phyloP scores from a whole-genome alignment of 208 protist species.

The Trypanosoma theileri region DNA sequence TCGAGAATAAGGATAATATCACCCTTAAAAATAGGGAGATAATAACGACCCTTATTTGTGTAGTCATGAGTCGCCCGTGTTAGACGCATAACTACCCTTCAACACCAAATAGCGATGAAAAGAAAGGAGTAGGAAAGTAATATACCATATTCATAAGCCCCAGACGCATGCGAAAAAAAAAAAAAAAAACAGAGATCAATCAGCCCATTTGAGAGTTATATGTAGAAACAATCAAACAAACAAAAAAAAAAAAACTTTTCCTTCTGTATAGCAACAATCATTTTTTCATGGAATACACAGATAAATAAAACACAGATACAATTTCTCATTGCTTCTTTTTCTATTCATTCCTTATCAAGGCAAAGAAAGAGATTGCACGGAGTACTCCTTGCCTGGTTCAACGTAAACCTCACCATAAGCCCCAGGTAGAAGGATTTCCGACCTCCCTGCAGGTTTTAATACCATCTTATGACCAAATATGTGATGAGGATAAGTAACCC shows the following conservation, averaged over 20 bases:
- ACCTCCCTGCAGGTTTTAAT: constrained; percentile 31
- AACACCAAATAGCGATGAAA: too few species aligned
- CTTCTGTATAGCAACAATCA: neutral
- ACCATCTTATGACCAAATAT: constrained; percentile 52
- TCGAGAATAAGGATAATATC: constrained; percentile 68
- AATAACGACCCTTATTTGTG: constrained; percentile 38
- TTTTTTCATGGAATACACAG: too few species aligned
- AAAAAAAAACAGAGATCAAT: too few species aligned
- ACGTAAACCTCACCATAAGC: constrained; percentile 52
- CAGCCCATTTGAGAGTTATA: too few species aligned
- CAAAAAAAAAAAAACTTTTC: neutral
- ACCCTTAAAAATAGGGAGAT: constrained; percentile 44
- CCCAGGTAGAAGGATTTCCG: constrained; percentile 49
- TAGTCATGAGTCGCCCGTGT: constrained; percentile 63
- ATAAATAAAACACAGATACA: too few species aligned
- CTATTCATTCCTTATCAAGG: constrained; percentile 1
- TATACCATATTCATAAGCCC: too few species aligned
- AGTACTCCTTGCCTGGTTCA: constrained; percentile 26
- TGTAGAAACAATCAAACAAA: too few species aligned
- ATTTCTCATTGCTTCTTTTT: constrained; percentile 1
- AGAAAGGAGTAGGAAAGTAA: too few species aligned
- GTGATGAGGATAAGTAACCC: constrained; percentile 65
- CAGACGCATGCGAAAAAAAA: too few species aligned
- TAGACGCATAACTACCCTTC: constrained; percentile 23
- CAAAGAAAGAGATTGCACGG: constrained; percentile 17